Conservation (phyloP, 1,139 yeast genomes). For the Debaryomyces robertsiae region DNA sequence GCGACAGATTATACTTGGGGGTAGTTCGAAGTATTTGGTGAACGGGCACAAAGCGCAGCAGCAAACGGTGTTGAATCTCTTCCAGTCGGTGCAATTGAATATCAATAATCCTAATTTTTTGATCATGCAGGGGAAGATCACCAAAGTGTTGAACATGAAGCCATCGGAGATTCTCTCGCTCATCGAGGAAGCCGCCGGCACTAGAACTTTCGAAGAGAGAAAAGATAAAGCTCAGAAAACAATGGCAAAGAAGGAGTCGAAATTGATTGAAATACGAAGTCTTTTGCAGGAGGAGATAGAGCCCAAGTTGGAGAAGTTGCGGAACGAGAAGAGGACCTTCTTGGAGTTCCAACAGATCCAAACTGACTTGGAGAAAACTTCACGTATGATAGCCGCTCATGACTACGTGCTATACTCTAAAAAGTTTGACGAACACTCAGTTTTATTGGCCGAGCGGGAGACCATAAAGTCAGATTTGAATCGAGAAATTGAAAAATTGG, state of each 20-base stretch:
- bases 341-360: constrained; percentile 86
- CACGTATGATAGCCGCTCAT: constrained; percentile 76
- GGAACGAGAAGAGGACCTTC: constrained; percentile 79
- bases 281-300: constrained; percentile 85
- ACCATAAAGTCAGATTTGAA: constrained; percentile 38
- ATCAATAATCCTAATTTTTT: constrained; percentile 95
- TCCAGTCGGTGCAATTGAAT: constrained; percentile 93
- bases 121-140: constrained; percentile 98
- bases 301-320: constrained; percentile 82
- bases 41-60: constrained; percentile 98
- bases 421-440: constrained; percentile 44
- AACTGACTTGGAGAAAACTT: constrained; percentile 73
- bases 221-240: constrained; percentile 91
- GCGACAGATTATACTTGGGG: constrained; percentile 88
- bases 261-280: constrained; percentile 73
- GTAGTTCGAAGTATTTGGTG: constrained; percentile 86
- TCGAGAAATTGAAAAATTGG: constrained; percentile 44
- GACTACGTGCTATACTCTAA: constrained; percentile 56
- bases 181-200: constrained; percentile 98
- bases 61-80: constrained; percentile 83
- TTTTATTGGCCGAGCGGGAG: constrained; percentile 39
- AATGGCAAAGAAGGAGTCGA: constrained; percentile 87
- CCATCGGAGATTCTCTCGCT: constrained; percentile 86
- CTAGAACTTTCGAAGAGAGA: constrained; percentile 91
- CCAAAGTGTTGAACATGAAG: constrained; percentile 95